Base-by-base conservation (phyloP, 371 early-diverging fungal species). In the Rhizopus microsporus region DNA sequence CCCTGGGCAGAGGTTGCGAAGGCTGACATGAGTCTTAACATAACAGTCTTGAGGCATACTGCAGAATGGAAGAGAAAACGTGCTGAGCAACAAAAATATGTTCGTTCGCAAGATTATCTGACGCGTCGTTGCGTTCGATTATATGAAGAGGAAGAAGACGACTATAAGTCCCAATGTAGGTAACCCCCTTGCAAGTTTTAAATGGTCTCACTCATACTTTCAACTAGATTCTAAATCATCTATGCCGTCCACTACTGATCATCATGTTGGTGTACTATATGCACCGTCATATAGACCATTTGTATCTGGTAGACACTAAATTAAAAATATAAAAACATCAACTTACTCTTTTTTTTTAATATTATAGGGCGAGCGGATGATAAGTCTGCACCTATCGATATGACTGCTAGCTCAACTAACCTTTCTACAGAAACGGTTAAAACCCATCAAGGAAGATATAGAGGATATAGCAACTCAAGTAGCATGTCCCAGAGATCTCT, bases 1-100 rank as follows among this genome's bases (percentile, higher is more conserved):
- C 80, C 87, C 3, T 91, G 90, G 90, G 84, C 85, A 0, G 92
- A 93, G 62, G 87, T 91, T 0, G 88, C 90, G 0, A 82, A 72
- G 32, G 57, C 82, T 5, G 80, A 84, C 29, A 72, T 81, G 4
- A 85, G 86, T 0, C 62, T 89, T 37, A 82, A 88, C 43, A 59
- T 88, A 4, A 82, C 87, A 3, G 58, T 88, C 1, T 89, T 84
- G 45, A 65, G 77, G 10, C 84, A 83, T 17, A 78, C 82, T 1
- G 81, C 87, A 4, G 71, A 80, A 37, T 86, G 89, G 85, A 67
- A 70, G 42, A 77, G 75, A 16, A 48, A 67, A 30, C 67, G 86
- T 32, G 64, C 65, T 9, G 75, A 74, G 34, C 91, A 91, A 59
- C 83, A 85, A 49, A 70, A 73, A 5, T 90, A 83, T 68, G 74